phyloP scores from a whole-genome alignment of 2,329 filamentous ascomycete species.

The Cordyceps tenuipes region DNA sequence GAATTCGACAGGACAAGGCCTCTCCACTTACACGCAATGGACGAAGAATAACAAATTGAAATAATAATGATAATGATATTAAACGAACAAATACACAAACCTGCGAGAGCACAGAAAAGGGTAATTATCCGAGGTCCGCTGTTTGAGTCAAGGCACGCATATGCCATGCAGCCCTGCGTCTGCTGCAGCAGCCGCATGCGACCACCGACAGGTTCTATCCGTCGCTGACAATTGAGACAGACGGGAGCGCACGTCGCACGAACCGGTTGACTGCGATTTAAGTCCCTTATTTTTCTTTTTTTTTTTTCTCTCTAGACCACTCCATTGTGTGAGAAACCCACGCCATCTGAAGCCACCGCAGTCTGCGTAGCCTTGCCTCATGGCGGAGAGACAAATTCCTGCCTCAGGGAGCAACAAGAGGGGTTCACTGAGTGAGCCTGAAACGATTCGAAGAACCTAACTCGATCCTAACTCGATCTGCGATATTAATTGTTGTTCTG shows the following conservation, averaged over 20 bases:
- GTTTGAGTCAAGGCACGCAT: not conserved
- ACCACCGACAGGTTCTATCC: not conserved
- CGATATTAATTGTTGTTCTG: not conserved
- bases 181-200: not conserved
- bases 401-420: not conserved
- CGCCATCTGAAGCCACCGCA: not conserved
- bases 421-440: not conserved
- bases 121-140: not conserved
- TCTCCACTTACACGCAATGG: not conserved
- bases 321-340: not conserved
- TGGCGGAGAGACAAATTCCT: not conserved
- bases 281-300: not conserved
- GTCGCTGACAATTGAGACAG: not conserved
- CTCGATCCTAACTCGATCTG: slow-evolving; percentile 4
- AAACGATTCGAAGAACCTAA: slow-evolving; percentile 3
- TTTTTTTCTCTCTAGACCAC: not conserved
- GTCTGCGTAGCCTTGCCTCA: not conserved
- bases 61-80: not conserved
- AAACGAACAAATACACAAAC: not conserved
- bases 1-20: slow-evolving; percentile 1
- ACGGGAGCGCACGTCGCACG: not conserved
- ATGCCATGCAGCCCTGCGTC: not conserved
- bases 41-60: not conserved
- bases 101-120: not conserved
- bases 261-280: not conserved